Base-by-base conservation (phyloP, 176 grass and related monocot species). In the Olyra latifolia region DNA sequence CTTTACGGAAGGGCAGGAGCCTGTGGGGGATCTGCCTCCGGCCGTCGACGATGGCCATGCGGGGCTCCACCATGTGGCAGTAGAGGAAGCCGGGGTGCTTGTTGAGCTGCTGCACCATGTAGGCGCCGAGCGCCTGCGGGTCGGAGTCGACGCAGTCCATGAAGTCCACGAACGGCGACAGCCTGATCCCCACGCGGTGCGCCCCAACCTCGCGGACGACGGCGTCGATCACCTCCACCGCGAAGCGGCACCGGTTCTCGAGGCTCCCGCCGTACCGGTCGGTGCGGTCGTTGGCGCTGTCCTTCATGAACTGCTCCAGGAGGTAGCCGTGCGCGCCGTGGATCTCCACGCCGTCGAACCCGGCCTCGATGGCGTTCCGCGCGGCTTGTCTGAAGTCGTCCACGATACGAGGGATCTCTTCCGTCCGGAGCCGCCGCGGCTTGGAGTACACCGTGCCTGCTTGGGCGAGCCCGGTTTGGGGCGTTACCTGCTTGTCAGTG, bases 231-330 rank as follows among this genome's bases (percentile, higher is more conserved):
- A 88, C 75, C 74, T 84, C 86, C 0, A 88, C 52, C 0, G 68
- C 68, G 42, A 84, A 84, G 52, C 81, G 81, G 81, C 86, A 88
- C 0, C 81, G 59, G 4, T 88, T 88, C 68, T 83, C 74, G 0
- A 88, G 68, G 79, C 60, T 88, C 1, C 86, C 80, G 0, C 80
- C 80, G 0, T 88, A 84, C 19, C 50, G 3, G 19, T 84, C 86
- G 1, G 41, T 30, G 16, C 86, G 86, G 13, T 88, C 80, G 0
- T 88, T 88, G 1, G 23, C n/a, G 11, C 75, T 69, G 0, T 88
- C 86, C 50, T 88, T 88, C 86, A 88, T 88, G 60, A 88, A 88
- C 1, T 84, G 86, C 49, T 88, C 86, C 0, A 88, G 6, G 16
- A 88, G 67, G 17, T 44, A 83, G 0, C 80, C 86, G 5, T 83